Base-by-base conservation (phyloP, 106 monocot genomes). In the Platanthera zijinensis region DNA sequence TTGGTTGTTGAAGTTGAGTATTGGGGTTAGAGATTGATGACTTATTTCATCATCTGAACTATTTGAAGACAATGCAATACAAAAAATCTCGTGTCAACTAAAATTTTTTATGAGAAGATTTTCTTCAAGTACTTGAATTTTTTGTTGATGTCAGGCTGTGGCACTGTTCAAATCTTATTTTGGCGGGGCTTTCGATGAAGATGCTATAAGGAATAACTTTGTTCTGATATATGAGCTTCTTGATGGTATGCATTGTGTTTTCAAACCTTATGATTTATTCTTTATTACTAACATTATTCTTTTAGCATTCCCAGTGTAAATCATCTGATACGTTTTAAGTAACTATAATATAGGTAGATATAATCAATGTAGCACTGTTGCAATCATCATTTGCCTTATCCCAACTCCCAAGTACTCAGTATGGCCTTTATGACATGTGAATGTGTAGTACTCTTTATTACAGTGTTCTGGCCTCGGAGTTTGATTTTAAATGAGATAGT, bases 171-270 rank as follows among this genome's bases (percentile, higher is more conserved):
- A 99, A 72, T 99, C 99, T 14, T 99, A 99, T 73, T 99, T 99
- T 85, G 99, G 99, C 72, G 99, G 99, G 39, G 88, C 84, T 74
- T 99, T 99, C 85, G 99, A 99, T 74, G 99, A 99, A 92, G 99
- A 99, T 80, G 94, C 99, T 22, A 99, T 99, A 51, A 86, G 89
- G 57, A 99, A 99, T 78, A 99, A 99, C 74, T 99, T 99, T 78
- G 99, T 99, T 80, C 73, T 99, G 71, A 99, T 99, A 45, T 99
- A 99, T 87, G 99, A 99, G 74, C 99, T 99, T 82, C 89, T 99
- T 64, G 99, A 99, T 86, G 99, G 99, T 99, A 92, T 80, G 79
- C 18, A 14, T 7, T 17, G 7, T 48, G 70, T 72, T 21, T 19
- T 32, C 49, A 72, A 14, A 70, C 15, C 48, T 46, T 47, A 48